Percentiles rank a stretch among this genome's conserved stretches.
phyloP scores from a whole-genome alignment of 2,329 filamentous ascomycete species.

The Zopfia rhizophila region DNA sequence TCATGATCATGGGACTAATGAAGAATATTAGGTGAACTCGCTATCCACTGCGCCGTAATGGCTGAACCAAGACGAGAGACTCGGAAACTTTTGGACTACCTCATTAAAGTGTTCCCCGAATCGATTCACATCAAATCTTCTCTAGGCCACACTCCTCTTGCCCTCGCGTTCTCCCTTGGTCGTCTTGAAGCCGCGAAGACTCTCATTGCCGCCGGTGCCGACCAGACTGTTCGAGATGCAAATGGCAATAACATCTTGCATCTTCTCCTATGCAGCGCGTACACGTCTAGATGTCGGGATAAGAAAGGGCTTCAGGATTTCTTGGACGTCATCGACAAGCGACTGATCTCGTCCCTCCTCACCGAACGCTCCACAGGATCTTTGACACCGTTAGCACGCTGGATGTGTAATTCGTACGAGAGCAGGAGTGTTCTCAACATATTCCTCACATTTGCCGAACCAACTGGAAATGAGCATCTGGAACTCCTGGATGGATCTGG shows the following conservation, averaged over 20 bases:
- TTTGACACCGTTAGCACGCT: slow-evolving; percentile 70
- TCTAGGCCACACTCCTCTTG: slow-evolving; percentile 72
- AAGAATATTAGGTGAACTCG: slow-evolving; percentile 63
- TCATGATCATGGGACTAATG: slow-evolving; percentile 11
- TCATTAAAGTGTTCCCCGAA: slow-evolving; percentile 70
- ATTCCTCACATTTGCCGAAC: slow-evolving; percentile 46
- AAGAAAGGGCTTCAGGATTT: slow-evolving; percentile 48
- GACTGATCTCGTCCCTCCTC: slow-evolving; percentile 68
- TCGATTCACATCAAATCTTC: slow-evolving; percentile 69
- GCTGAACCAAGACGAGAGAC: slow-evolving; percentile 53
- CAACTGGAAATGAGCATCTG: slow-evolving; percentile 60
- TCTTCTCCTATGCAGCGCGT: slow-evolving; percentile 53
- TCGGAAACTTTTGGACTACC: slow-evolving; percentile 69
- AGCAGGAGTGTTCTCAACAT: slow-evolving; percentile 20
- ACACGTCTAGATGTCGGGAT: slow-evolving; percentile 43
- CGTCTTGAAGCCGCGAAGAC: slow-evolving; percentile 66
- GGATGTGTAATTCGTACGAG: slow-evolving; percentile 18
- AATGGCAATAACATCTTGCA: slow-evolving; percentile 76
- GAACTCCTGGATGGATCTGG: slow-evolving; percentile 71
- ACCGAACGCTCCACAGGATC: slow-evolving; percentile 67
- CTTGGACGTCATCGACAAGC: slow-evolving; percentile 67
- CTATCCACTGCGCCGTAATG: slow-evolving; percentile 69
- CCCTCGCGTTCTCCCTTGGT: slow-evolving; percentile 70
- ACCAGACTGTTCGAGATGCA: slow-evolving; percentile 72
- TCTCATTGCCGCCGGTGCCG: slow-evolving; percentile 74